phyloP scores from a whole-genome alignment of 2,329 filamentous ascomycete species.

The Zarea fungicola region DNA sequence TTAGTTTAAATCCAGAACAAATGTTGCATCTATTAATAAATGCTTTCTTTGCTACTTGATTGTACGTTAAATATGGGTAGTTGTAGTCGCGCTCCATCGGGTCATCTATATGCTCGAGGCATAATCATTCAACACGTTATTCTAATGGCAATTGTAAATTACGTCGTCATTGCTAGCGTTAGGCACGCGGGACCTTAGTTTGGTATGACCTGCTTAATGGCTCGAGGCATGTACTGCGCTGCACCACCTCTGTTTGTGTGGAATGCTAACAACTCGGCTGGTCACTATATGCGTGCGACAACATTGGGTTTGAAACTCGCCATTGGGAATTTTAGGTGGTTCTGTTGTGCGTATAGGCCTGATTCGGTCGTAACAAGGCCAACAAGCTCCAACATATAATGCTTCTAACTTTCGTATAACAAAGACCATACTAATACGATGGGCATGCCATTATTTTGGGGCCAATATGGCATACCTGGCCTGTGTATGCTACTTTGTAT shows the following conservation, averaged over 20 bases:
- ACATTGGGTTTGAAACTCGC: conserved; percentile 60
- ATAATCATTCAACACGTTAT: conserved; percentile 58
- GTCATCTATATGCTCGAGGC: conserved; percentile 54
- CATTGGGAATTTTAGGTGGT: conserved; percentile 61
- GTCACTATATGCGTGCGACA: conserved; percentile 65
- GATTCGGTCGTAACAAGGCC: too few relatives aligned
- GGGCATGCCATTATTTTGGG: conserved; percentile 59
- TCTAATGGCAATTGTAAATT: conserved; percentile 60
- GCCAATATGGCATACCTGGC: conserved; percentile 57
- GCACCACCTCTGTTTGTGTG: conserved; percentile 60
- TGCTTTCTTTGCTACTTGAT: too few relatives aligned
- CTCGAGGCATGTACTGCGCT: conserved; percentile 57
- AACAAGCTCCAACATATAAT: background rate
- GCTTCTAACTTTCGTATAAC: conserved; percentile 51
- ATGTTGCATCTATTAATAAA: too few relatives aligned
- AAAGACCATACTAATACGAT: conserved; percentile 53
- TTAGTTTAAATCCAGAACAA: conserved; percentile 55
- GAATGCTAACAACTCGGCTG: conserved; percentile 63
- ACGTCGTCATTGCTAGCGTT: conserved; percentile 57
- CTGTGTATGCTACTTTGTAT: conserved; percentile 45
- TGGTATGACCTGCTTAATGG: conserved; percentile 64
- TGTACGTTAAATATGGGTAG: too few relatives aligned
- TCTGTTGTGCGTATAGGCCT: conserved; percentile 53
- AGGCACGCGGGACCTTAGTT: conserved; percentile 49
- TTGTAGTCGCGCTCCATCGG: conserved; percentile 54